These are phyloP conservation scores for Lanmaoa pseudosensibilis DNA, from an alignment of 768 basidiomycete genomes.

Conservation along the genomic window DNA sequence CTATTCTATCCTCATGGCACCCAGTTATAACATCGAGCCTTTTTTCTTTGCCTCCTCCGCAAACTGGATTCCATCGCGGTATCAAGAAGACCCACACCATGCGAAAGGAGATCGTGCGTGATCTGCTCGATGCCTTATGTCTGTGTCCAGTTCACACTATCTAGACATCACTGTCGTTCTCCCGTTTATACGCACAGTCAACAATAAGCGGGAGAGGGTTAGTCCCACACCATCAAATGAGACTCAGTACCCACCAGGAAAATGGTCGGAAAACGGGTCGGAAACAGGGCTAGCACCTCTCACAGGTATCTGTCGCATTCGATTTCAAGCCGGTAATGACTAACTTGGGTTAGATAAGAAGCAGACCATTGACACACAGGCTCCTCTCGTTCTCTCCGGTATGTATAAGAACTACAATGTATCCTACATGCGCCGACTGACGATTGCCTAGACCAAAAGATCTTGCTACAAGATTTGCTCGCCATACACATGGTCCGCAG, in stretches of 20 bases:
- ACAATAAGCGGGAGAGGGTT: constrained; percentile 21
- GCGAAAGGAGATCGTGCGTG: constrained; percentile 40
- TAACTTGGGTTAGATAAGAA: constrained; percentile 14
- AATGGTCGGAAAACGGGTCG: constrained; percentile 8
- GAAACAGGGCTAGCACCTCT: constrained; percentile 4
- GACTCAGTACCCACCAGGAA: constrained; percentile 1
- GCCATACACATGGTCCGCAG: constrained; percentile 41
- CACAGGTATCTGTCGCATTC: constrained; percentile 17
- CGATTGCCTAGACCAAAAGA: constrained; percentile 13
- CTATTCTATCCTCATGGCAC: neutral
- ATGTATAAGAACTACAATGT: neutral
- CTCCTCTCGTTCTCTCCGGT: constrained; percentile 30
- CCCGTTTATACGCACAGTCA: constrained; percentile 41
- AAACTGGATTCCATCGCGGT: constrained; percentile 44
- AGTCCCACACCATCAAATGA: constrained; percentile 20
- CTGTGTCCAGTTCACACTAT: neutral
- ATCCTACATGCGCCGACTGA: neutral
- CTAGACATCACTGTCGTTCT: constrained; percentile 46
- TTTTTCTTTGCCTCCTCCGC: constrained; percentile 46
- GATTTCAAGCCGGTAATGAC: neutral
- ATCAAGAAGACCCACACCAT: constrained; percentile 35
- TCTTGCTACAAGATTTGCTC: constrained; percentile 37
- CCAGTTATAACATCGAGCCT: constrained; percentile 43
- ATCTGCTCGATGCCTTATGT: neutral
- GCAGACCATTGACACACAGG: constrained; percentile 36